phyloP scores from a whole-genome alignment of 495 filamentous ascomycete genomes.

The Aspergillus baeticus region DNA sequence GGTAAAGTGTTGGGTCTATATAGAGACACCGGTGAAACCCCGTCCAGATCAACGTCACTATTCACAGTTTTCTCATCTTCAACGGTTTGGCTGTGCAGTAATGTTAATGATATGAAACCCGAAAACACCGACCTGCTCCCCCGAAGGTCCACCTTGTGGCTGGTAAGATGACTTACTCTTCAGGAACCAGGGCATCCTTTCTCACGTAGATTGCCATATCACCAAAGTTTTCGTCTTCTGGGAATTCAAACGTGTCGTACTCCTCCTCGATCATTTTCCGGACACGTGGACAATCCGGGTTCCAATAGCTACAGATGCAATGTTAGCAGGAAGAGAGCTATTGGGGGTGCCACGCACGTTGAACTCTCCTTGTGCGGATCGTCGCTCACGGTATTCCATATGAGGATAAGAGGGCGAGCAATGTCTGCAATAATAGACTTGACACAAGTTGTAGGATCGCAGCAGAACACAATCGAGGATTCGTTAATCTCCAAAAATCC shows the following conservation, averaged over 20 bases:
- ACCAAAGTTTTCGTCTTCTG: background rate
- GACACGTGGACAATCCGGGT: slow-evolving; percentile 9
- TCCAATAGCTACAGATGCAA: background rate
- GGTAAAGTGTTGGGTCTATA: too few relatives aligned
- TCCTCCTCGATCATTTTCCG: background rate
- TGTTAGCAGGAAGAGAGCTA: background rate
- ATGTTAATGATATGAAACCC: too few relatives aligned
- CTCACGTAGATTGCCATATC: slow-evolving; percentile 9
- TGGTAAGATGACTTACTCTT: too few relatives aligned
- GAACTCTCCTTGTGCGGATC: background rate
- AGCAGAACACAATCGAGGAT: slow-evolving; percentile 23
- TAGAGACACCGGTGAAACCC: too few relatives aligned
- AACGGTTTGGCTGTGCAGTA: too few relatives aligned
- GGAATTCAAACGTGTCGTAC: slow-evolving; percentile 11
- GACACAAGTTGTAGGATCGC: slow-evolving; percentile 22
- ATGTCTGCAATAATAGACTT: slow-evolving; percentile 31
- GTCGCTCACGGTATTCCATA: slow-evolving; percentile 21
- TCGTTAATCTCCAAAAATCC: slow-evolving; percentile 30
- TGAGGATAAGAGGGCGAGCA: slow-evolving; percentile 27
- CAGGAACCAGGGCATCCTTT: too few relatives aligned
- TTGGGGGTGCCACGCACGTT: background rate
- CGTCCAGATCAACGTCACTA: too few relatives aligned
- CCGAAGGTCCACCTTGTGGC: too few relatives aligned
- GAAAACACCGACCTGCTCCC: too few relatives aligned
- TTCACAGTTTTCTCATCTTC: too few relatives aligned